These are phyloP conservation scores for Hansenula lynferdii DNA, from an alignment of 1,139 yeast species.

Conservation along the genomic window DNA sequence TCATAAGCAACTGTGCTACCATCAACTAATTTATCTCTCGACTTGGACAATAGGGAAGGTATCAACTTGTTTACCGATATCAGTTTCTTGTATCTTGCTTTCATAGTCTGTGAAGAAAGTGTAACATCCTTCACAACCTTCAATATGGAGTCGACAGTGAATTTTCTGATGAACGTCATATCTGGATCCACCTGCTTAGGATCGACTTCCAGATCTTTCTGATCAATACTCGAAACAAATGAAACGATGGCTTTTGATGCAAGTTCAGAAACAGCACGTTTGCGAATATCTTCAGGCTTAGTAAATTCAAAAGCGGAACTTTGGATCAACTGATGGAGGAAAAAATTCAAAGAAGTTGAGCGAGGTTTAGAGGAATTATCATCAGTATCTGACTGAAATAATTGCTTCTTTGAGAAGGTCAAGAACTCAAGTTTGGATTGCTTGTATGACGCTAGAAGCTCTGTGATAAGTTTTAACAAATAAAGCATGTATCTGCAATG, in stretches of 20 bases:
- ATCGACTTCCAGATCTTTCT: constrained; percentile 35
- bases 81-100: constrained; percentile 47
- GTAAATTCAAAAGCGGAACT: constrained; percentile 26
- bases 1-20: constrained; percentile 13
- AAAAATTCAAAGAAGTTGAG: constrained; percentile 70
- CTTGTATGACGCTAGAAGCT: constrained; percentile 72
- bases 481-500: constrained; percentile 64
- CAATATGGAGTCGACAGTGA: constrained; percentile 65
- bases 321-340: constrained; percentile 53
- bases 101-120: constrained; percentile 27
- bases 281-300: constrained; percentile 28
- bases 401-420: constrained; percentile 61
- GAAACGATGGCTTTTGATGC: constrained; percentile 47
- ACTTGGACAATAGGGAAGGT: constrained; percentile 34
- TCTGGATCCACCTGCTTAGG: constrained; percentile 59
- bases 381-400: constrained; percentile 27
- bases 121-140: constrained; percentile 55
- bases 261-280: constrained; percentile 29
- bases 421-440: constrained; percentile 79
- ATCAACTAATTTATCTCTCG: constrained; percentile 14
- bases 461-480: constrained; percentile 63
- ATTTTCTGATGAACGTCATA: constrained; percentile 67
- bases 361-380: constrained; percentile 50
- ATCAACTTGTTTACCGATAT: constrained; percentile 53
- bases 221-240: constrained; percentile 51